Percentiles rank a stretch among this genome's conserved stretches.
These are phyloP conservation scores for Solanum rostratum DNA, from an alignment of 257 asterid genomes.

Conservation along the genomic window DNA sequence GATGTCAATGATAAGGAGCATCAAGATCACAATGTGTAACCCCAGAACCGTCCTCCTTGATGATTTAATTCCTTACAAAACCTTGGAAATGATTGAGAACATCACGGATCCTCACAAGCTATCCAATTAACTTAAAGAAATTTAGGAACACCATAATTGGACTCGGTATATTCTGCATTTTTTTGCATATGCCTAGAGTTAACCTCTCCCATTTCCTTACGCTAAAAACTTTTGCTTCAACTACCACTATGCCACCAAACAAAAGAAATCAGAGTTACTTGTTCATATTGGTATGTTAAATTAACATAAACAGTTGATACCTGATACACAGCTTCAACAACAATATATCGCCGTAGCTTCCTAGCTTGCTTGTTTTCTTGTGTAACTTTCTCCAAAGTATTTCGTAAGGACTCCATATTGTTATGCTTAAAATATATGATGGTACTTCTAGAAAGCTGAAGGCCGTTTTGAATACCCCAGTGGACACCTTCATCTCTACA, in stretches of 20 bases:
- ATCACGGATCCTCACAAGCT: neutral
- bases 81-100: neutral
- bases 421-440: slow-evolving; percentile 82
- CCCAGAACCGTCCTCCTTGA: neutral
- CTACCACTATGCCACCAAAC: neutral
- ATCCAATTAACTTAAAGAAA: neutral
- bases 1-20: neutral
- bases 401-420: slow-evolving; percentile 60
- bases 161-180: neutral
- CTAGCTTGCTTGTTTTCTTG: slow-evolving; percentile 70
- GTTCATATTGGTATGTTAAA: neutral
- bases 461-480: slow-evolving; percentile 97
- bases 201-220: neutral
- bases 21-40: neutral
- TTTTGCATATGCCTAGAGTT: neutral
- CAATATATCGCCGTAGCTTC: slow-evolving; percentile 86
- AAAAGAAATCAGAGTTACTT: neutral
- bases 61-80: neutral
- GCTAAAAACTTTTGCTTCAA: neutral
- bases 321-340: slow-evolving; percentile 95
- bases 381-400: slow-evolving; percentile 53
- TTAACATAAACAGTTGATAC: slow-evolving; percentile 23
- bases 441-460: slow-evolving; percentile 92
- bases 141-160: neutral
- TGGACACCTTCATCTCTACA: slow-evolving; percentile 93